Base-by-base conservation (phyloP, 805 yeast genomes). In the Myxozyma geophila region DNA sequence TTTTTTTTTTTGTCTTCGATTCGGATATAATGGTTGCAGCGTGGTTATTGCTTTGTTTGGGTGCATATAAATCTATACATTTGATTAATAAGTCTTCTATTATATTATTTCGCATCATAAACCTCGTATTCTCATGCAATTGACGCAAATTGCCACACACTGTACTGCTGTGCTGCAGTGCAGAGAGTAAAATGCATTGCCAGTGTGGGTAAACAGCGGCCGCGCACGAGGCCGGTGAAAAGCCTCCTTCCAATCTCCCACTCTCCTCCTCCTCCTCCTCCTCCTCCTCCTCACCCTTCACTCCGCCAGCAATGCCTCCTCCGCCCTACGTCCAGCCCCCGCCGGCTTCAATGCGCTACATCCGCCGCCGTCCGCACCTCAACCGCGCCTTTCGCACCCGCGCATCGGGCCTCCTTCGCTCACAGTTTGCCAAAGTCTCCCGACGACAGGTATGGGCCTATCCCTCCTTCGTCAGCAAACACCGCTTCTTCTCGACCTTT, bases 281-380 rank as follows among this genome's bases (percentile, higher is more conserved):
- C 58, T n/a, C 63, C 48, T 15, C 37, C 46, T 8, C 48, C 58
- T 17, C 39, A 7, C 39, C 15, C 41, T 21, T 33, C 35, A n/a
- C 36, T 40, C 54, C 33, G 10, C 17, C 53, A 28, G 35, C 58
- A 37, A 66, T 66, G 69, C 69, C 69, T 12, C 69, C 69, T 40
- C 69, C 69, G 8, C 69, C 69, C 13, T 66, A 66, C 63, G 63
- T 66, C 39, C 67, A 66, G 54, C 67, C 69, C 6, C 66, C 69
- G 48, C 23, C 67, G 33, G 50, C 65, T 17, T 52, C 69, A 2
- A 36, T 66, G 48, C 67, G 67, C 12, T 66, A 64, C 39, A 59
- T 66, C 60, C 69, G 69, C n/a, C 69, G 69, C 53, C 62, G 67
- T 9, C 60, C 51, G 23, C 33, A 58, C 33, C 41, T 59, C 48